Evolutionary conservation across 306 rosid genomes (phyloP), one percentile per base, ranked within the genome.

Genomic region (Quillaja saponaria): DNA sequence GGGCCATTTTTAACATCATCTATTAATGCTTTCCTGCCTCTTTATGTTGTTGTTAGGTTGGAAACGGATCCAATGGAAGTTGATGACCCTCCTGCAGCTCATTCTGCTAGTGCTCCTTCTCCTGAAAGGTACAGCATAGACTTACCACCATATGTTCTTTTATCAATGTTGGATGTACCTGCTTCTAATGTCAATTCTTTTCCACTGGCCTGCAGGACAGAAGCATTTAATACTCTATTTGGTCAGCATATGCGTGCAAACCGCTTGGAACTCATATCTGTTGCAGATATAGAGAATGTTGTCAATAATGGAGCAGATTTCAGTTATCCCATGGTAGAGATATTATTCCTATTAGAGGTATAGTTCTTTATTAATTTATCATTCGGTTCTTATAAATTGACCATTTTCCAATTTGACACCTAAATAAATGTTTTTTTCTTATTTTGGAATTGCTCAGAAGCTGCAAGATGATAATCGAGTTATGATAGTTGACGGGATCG

Each of bases 381-480:
- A 10, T 37, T 6, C 7, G 10, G n/a, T 16, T 49, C 17, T 25
- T 49, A n/a, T 45, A 37, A n/a, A n/a, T n/a, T n/a, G n/a, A 40
- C 34, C 56, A 45, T 10, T 61, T 47, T 51, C 52, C 18, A 38
- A 28, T 53, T 34, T 20, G 61, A 68, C 6, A 37, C 40, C 6
- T 37, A 37, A 6, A 37, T 10, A 37, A 38, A 11, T 42, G 19
- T 13, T 19, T 54, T 41, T 38, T 25, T 34, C 38, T 35, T 52
- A 67, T 52, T 80, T 16, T 45, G 45, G 35, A 57, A 78, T 68
- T 62, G 8, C 60, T 59, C 95, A 94, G 99, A 83, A 73, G 69
- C 76, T 94, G 78, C 96, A 89, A 89, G 91, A 76, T 60, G 94
- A 81, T 54, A 87, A 87, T 80, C 76, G 94, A 80, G 84, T 89